A percentile compares a stretch with the other conserved stretches of the same genome.
phyloP scores from a whole-genome alignment of 257 asterid genomes.

The Solanum bulbocastanum region DNA sequence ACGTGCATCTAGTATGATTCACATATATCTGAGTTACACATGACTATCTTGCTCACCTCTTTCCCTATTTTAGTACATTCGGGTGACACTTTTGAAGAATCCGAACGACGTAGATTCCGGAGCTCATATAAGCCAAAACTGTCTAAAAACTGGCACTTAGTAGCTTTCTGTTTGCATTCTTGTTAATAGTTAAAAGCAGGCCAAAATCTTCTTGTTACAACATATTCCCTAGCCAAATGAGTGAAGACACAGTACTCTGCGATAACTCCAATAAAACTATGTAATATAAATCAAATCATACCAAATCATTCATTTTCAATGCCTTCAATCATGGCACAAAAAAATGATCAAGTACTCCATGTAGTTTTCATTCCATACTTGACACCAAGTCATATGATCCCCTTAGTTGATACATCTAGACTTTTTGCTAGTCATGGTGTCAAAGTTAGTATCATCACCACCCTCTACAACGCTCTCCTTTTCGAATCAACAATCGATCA shows the following conservation, averaged over 20 bases:
- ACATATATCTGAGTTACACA: too few species aligned
- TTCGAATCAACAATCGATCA: neutral
- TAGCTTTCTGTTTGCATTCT: neutral
- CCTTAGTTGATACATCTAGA: conserved; percentile 13
- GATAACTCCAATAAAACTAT: neutral
- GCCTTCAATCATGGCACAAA: neutral
- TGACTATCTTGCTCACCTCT: too few species aligned
- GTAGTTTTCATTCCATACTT: conserved; percentile 18
- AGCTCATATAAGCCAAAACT: neutral
- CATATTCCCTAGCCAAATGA: neutral
- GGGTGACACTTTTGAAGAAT: neutral
- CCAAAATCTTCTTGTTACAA: neutral
- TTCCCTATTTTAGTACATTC: too few species aligned
- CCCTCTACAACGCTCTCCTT: conserved; percentile 6
- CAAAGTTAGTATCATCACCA: conserved; percentile 15
- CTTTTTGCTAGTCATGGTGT: conserved; percentile 22
- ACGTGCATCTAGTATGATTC: too few species aligned
- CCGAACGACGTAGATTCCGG: neutral
- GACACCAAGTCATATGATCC: conserved; percentile 21
- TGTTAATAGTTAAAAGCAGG: neutral
- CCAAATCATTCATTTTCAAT: neutral
- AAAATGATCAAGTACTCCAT: conserved; percentile 1
- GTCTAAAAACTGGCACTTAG: neutral
- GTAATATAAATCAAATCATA: neutral
- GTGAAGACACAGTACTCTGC: neutral